phyloP scores from a whole-genome alignment of 2,329 filamentous ascomycete species.

The Cyphellophora europaea region DNA sequence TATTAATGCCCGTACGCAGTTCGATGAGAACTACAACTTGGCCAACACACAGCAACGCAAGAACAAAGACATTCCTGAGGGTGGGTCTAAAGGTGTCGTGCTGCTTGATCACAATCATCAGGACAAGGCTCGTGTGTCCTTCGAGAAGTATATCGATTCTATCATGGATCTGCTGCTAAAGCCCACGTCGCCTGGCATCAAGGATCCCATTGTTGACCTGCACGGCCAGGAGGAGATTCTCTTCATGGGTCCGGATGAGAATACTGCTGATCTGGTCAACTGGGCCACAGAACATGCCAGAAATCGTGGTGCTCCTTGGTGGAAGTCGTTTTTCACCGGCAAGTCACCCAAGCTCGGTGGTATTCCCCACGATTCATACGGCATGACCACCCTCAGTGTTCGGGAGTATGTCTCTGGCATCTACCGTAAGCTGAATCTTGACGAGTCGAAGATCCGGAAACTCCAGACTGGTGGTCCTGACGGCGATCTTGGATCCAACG shows the following conservation, averaged over 20 bases:
- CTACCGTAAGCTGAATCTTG: conserved; percentile 89
- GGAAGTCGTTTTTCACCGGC: conserved; percentile 99
- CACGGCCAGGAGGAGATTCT: conserved; percentile 93
- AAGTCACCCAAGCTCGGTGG: conserved; percentile 94
- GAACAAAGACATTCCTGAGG: conserved; percentile 99
- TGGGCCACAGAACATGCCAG: conserved; percentile 98
- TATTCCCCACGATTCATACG: conserved; percentile 91
- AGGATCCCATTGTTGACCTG: conserved; percentile 94
- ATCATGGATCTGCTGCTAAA: conserved; percentile 90
- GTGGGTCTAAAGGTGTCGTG: conserved; percentile 95
- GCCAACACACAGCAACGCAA: conserved; percentile 98
- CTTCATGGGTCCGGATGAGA: conserved; percentile 98
- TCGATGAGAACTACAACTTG: conserved; percentile 97
- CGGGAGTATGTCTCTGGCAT: conserved; percentile 94
- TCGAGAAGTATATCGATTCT: conserved; percentile 99
- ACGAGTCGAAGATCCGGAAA: conserved; percentile 76
- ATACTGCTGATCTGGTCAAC: conserved; percentile 91
- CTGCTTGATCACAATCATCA: conserved; percentile 89
- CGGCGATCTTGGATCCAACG: conserved; percentile 92
- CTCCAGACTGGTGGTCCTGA: conserved; percentile 97
- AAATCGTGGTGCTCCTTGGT: conserved; percentile 82
- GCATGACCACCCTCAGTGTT: conserved; percentile 96
- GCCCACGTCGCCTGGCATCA: conserved; percentile 88
- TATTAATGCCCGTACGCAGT: conserved; percentile 92
- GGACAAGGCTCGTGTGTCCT: conserved; percentile 82